phyloP scores from a whole-genome alignment of 176 grass and related monocot species.

The Bromus sterilis region DNA sequence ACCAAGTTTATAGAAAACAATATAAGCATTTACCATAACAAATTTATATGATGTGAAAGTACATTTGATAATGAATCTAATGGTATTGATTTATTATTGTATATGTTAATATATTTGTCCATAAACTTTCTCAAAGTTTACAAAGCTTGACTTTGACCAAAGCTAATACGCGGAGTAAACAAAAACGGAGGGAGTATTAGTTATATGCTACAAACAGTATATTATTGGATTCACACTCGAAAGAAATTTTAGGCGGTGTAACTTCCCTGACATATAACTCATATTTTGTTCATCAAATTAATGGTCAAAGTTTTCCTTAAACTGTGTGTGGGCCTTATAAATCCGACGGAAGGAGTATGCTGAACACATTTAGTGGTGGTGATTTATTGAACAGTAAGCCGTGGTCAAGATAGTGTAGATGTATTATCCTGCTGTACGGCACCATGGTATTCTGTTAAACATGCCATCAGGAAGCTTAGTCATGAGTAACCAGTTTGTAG shows the following conservation, averaged over 20 bases:
- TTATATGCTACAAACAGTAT: not conserved
- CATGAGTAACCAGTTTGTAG: slow-evolving; percentile 5
- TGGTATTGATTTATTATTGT: too few species aligned
- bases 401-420: slow-evolving; percentile 11
- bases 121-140: too few species aligned
- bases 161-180: too few species aligned
- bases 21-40: too few species aligned
- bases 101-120: too few species aligned
- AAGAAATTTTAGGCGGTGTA: not conserved
- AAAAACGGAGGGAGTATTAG: too few species aligned
- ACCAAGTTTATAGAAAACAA: too few species aligned
- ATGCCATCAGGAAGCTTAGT: not conserved
- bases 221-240: not conserved
- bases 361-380: not conserved
- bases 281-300: not conserved
- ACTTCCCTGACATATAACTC: not conserved
- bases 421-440: slow-evolving; percentile 1
- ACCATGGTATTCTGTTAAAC: not conserved
- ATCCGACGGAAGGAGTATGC: not conserved
- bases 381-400: not conserved
- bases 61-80: too few species aligned
- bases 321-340: not conserved
- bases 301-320: not conserved
- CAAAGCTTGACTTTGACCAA: too few species aligned
- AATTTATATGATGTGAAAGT: too few species aligned